phyloP scores from a whole-genome alignment of 805 yeast genomes.

The Sugiyamaella lignohabitans region DNA sequence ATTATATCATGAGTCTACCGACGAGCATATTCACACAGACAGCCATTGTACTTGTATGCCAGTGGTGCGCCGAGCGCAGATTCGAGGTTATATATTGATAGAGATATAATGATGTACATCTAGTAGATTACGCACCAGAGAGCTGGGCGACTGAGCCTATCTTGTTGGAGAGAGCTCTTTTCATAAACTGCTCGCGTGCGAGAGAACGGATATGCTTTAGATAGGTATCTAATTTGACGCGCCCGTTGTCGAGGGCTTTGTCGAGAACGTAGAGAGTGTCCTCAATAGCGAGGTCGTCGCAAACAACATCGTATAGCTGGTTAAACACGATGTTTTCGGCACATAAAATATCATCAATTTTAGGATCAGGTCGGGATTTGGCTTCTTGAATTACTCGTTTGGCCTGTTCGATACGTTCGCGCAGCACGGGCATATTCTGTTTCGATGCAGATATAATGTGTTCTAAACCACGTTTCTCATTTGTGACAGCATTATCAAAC shows the following conservation, averaged over 20 bases:
- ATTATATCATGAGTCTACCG: no score
- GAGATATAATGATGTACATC: no score
- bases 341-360: constrained; percentile 40
- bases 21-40: no score
- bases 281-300: constrained; percentile 63
- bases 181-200: constrained; percentile 58
- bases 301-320: constrained; percentile 57
- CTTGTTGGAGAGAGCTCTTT: constrained; percentile 42
- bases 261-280: constrained; percentile 60
- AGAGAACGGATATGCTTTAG: constrained; percentile 45
- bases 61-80: no score
- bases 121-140: no score
- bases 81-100: no score
- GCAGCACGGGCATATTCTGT: constrained; percentile 29
- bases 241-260: constrained; percentile 46
- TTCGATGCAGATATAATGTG: constrained; percentile 25
- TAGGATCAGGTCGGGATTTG: constrained; percentile 27
- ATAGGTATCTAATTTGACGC: constrained; percentile 39
- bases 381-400: constrained; percentile 32
- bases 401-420: constrained; percentile 28
- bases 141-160: constrained; percentile 21
- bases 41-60: no score
- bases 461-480: constrained; percentile 32
- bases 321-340: constrained; percentile 49
- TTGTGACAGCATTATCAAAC: constrained; percentile 30